Evolutionary conservation across 2,329 filamentous ascomycete genomes (phyloP).

Genomic region (Pseudofabraea citricarpa): DNA sequence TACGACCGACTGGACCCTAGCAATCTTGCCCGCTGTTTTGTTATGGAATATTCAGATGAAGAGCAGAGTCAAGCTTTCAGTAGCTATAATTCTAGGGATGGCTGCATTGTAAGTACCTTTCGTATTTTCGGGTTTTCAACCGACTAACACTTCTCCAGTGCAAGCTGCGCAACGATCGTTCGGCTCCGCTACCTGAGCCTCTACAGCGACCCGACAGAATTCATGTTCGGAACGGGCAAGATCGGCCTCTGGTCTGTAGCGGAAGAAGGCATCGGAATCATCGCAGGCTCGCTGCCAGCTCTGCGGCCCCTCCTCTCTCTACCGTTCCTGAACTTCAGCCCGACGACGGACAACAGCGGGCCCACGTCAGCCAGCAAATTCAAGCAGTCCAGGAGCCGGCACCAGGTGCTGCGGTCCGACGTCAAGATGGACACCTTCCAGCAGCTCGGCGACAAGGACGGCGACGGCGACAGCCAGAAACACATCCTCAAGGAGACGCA

Average conservation of each 20-base stretch:
- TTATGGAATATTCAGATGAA: constrained; percentile 39
- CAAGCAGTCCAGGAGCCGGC: constrained; percentile 12
- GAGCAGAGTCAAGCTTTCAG: constrained; percentile 37
- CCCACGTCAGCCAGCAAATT: constrained; percentile 5
- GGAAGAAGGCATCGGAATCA: constrained; percentile 44
- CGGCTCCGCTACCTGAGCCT: constrained; percentile 38
- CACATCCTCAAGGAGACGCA: constrained; percentile 34
- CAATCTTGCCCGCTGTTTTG: constrained; percentile 33
- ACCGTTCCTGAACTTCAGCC: constrained; percentile 17
- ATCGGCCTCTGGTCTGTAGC: constrained; percentile 42
- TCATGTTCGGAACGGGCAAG: constrained; percentile 34
- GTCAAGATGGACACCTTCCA: constrained; percentile 18
- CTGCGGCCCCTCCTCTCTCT: constrained; percentile 38
- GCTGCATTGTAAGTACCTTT: constrained; percentile 34
- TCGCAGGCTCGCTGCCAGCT: constrained; percentile 41
- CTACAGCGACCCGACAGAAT: constrained; percentile 34
- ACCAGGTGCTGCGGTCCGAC: constrained; percentile 3
- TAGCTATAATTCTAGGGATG: constrained; percentile 37
- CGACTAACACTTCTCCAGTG: constrained; percentile 17
- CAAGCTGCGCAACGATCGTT: constrained; percentile 33
- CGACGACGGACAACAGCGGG: constrained; percentile 3
- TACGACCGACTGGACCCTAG: constrained; percentile 29
- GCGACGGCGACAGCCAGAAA: constrained; percentile 30
- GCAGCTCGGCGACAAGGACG: constrained; percentile 15
- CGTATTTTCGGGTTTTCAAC: neutral